Evolutionary conservation across 352 stramenopile genomes (phyloP).

Genomic region (Lagenidium giganteum): DNA sequence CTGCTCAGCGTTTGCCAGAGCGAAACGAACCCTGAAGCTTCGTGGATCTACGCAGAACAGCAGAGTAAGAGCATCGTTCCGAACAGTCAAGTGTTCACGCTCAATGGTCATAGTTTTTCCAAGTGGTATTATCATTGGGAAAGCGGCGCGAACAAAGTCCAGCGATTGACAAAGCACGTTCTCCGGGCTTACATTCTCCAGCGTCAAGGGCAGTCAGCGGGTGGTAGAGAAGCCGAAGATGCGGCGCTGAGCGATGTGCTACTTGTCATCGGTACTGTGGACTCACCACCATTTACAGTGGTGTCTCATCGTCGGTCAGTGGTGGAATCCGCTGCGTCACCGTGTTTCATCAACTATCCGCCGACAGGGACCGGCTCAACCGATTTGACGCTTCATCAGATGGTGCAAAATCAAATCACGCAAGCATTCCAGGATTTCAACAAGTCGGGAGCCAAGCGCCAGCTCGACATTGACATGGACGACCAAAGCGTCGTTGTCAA

Average conservation of each 20-base stretch:
- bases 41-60: constrained; percentile 10
- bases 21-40: constrained; percentile 15
- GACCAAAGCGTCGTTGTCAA: no score
- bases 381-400: constrained; percentile 17
- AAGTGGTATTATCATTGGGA: constrained; percentile 24
- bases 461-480: background rate
- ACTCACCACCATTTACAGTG: constrained; percentile 33
- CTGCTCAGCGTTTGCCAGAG: constrained; percentile 13
- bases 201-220: no score
- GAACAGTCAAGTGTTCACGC: constrained; percentile 15
- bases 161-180: constrained; percentile 14
- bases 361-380: constrained; percentile 1
- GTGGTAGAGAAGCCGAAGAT: background rate
- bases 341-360: constrained; percentile 5
- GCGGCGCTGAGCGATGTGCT: constrained; percentile 5
- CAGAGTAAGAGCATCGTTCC: no score
- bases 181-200: constrained; percentile 16
- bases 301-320: constrained; percentile 37
- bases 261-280: constrained; percentile 26
- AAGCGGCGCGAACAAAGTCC: constrained; percentile 18
- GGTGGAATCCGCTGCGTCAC: background rate
- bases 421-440: constrained; percentile 33
- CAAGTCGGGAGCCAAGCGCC: constrained; percentile 7
- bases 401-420: constrained; percentile 32
- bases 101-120: constrained; percentile 16